phyloP scores from a whole-genome alignment of 176 grass and related monocot genomes.

The Hyparrhenia diplandra region DNA sequence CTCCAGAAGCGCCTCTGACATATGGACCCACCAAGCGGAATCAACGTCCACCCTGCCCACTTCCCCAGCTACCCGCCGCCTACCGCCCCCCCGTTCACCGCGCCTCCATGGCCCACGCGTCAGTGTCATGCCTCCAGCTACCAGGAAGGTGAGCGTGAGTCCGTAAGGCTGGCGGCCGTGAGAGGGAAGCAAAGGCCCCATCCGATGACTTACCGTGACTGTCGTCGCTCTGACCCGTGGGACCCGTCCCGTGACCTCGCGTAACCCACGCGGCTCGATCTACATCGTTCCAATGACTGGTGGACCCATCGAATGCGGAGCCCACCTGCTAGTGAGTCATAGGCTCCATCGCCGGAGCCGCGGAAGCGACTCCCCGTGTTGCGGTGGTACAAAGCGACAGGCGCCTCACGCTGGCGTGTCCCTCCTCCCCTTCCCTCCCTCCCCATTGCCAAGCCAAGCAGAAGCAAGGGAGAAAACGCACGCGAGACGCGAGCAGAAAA shows the following conservation, averaged over 20 bases:
- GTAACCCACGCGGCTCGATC: background rate
- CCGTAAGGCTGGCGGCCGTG: background rate
- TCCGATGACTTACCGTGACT: background rate
- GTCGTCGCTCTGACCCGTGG: background rate
- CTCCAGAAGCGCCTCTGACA: background rate
- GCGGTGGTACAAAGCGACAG: conserved; percentile 18
- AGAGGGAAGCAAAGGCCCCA: background rate
- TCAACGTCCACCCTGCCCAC: background rate
- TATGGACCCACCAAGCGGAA: background rate
- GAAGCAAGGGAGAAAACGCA: conserved; percentile 24
- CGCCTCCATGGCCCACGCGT: background rate
- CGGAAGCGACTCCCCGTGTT: background rate
- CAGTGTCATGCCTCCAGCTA: background rate
- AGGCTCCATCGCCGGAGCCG: background rate
- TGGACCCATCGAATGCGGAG: accelerated
- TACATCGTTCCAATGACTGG: accelerated
- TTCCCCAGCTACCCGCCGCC: background rate
- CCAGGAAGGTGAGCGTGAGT: background rate
- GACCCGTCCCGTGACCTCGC: background rate
- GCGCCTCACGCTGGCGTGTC: conserved; percentile 31
- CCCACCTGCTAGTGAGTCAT: background rate
- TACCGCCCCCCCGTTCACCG: too few relatives aligned
- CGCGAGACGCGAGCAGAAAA: background rate
- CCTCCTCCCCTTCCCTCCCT: background rate
- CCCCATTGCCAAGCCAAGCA: too few relatives aligned